Evolutionary conservation across 768 basidiomycete genomes (phyloP).

Genomic region (Kondoa malvinella): DNA sequence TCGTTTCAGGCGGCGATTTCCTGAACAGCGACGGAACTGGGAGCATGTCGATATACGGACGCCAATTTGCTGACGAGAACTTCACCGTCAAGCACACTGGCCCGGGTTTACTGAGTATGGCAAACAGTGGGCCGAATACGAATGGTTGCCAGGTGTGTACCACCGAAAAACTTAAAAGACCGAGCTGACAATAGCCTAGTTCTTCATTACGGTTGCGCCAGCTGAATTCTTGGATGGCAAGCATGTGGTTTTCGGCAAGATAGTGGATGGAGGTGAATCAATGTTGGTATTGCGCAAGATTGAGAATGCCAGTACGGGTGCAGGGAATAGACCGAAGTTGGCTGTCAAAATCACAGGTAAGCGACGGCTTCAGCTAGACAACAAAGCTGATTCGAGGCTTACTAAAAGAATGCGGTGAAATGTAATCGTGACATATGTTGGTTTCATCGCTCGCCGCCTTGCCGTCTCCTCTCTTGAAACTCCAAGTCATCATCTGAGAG

Average conservation of each 20-base stretch:
- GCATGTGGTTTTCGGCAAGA: slow-evolving; percentile 80
- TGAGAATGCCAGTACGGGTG: slow-evolving; percentile 73
- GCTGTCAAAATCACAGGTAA: slow-evolving; percentile 70
- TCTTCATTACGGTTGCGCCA: slow-evolving; percentile 89
- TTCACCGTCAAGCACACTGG: slow-evolving; percentile 60
- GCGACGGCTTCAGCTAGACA: slow-evolving; percentile 24
- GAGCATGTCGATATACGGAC: slow-evolving; percentile 91
- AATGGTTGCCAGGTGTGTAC: slow-evolving; percentile 66
- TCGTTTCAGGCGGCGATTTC: slow-evolving; percentile 57
- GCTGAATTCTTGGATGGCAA: slow-evolving; percentile 88
- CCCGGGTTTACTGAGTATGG: slow-evolving; percentile 35
- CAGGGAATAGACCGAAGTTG: slow-evolving; percentile 75
- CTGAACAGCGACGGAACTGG: slow-evolving; percentile 89
- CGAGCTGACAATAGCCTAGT: slow-evolving; percentile 37
- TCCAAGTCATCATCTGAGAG: slow-evolving; percentile 34
- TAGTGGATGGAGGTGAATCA: slow-evolving; percentile 53
- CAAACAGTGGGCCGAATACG: slow-evolving; percentile 83
- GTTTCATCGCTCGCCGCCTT: slow-evolving; percentile 17
- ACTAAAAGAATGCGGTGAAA: slow-evolving; percentile 17
- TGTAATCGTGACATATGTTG: no score
- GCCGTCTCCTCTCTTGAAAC: slow-evolving; percentile 13
- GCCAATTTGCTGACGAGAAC: slow-evolving; percentile 89
- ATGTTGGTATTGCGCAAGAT: slow-evolving; percentile 92
- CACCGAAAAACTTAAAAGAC: neutral
- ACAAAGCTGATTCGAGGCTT: slow-evolving; percentile 2